Base-by-base conservation (phyloP, 2,329 filamentous ascomycete species). In the Mollisiaceae sp. region DNA sequence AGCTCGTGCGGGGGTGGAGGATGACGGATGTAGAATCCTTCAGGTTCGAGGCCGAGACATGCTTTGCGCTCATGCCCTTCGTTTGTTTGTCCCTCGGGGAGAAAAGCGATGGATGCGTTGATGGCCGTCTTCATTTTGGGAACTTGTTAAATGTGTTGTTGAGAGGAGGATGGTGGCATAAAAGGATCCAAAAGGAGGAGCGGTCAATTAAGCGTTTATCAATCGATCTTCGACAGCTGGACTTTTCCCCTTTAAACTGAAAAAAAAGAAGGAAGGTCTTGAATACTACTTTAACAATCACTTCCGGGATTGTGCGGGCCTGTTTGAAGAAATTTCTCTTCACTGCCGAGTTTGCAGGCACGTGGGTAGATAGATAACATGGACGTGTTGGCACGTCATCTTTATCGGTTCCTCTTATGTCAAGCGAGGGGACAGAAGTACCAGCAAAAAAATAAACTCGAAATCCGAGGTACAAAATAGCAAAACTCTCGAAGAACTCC, bases 1-100 rank as follows among this genome's bases (percentile, higher is more conserved):
- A 62, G 57, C 5, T 41, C 22, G 39, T 65, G 63, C 20, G 59
- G 63, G 38, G 59, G 24, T 32, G 63, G 59, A 20, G 63, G 58
- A 38, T 58, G 52, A 1, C 63, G 39, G 22, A 65, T 59, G 45
- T 22, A 62, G 35, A 62, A 62, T n/a, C 59, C 59, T 8, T 36
- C 22, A 6, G 63, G 63, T 12, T 59, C 35, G 15, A 65, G 39
- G 22, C 43, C 24, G 18, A 47, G 38, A 36, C 59, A 65, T 32
- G 47, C 50, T 20, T 32, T 54, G 12, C 50, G 50, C 22, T 54
- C 50, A 6, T 32, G 24, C 8, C 18, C 20, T n/a, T 45, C 43
- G 8, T 18, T 45, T n/a, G 14, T 8, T 45, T 45, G 11, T 41
- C 9, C 38, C 3, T 41, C 3, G 3, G 38, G 3, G 38, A 41